These are phyloP conservation scores for Wickerhamomyces pijperi DNA, from an alignment of 805 yeast genomes.

Conservation along the genomic window DNA sequence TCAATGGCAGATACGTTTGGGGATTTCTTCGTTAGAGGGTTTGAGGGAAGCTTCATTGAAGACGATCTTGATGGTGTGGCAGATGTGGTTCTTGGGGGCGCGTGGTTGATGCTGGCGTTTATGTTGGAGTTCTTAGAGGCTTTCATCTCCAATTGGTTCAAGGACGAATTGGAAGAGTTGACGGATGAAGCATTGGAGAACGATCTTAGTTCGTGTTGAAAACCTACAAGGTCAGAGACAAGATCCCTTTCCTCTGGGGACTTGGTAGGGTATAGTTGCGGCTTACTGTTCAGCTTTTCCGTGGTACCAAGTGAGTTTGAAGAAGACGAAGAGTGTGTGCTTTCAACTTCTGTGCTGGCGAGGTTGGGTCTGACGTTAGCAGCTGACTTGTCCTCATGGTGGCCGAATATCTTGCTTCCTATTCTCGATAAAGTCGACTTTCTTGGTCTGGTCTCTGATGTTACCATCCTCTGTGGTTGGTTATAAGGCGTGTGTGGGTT, in stretches of 20 bases:
- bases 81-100: neutral
- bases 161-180: constrained; percentile 8
- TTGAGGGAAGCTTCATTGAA: constrained; percentile 4
- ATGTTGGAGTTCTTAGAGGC: constrained; percentile 2
- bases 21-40: constrained; percentile 10
- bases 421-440: constrained; percentile 20
- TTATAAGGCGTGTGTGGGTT: neutral
- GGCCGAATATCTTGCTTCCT: constrained; percentile 17
- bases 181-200: constrained; percentile 5
- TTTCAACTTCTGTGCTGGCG: neutral
- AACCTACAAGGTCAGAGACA: neutral
- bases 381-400: neutral
- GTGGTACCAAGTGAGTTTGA: neutral
- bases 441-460: constrained; percentile 14
- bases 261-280: neutral
- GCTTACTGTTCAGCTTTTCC: too few species aligned
- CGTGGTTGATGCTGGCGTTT: constrained; percentile 2
- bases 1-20: constrained; percentile 4
- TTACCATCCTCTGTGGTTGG: constrained; percentile 1
- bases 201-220: neutral
- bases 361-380: neutral
- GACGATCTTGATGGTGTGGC: constrained; percentile 7
- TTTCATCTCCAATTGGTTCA: constrained; percentile 6
- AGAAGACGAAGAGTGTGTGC: too few species aligned
- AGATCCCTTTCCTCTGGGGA: neutral